These are phyloP conservation scores for Meira miltonrushii DNA, from an alignment of 1,284 basidiomycete genomes.

Conservation along the genomic window DNA sequence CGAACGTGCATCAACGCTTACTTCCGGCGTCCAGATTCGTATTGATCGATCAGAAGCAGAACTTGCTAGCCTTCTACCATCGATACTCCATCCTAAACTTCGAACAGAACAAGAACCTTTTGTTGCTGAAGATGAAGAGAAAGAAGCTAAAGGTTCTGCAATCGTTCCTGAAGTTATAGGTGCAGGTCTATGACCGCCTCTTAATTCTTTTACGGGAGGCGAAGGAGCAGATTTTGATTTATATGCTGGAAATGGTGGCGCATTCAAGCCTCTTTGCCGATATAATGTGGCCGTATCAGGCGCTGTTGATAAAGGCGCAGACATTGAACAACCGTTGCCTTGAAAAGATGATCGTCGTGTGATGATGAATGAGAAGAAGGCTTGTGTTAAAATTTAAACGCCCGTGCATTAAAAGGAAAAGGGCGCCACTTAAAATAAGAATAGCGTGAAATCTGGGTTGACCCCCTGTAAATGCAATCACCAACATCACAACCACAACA, in stretches of 20 bases:
- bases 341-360: too few relatives aligned
- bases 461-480: too few relatives aligned
- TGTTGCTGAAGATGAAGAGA: constrained; percentile 8
- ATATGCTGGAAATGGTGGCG: not conserved
- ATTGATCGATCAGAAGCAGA: constrained; percentile 28
- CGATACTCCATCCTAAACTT: constrained; percentile 37
- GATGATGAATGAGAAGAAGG: too few relatives aligned
- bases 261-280: not conserved
- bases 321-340: too few relatives aligned
- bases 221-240: not conserved
- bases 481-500: too few relatives aligned
- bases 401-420: too few relatives aligned
- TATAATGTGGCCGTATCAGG: not conserved
- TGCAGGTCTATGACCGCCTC: constrained; percentile 11
- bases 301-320: not conserved
- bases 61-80: constrained; percentile 38
- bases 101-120: constrained; percentile 17
- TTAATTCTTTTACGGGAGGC: constrained; percentile 2
- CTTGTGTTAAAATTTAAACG: too few relatives aligned
- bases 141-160: constrained; percentile 1
- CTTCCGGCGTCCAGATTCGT: constrained; percentile 42
- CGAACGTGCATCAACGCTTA: constrained; percentile 33
- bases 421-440: not conserved
- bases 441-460: not conserved
- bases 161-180: constrained; percentile 2